Percentiles rank a stretch among this genome's conserved stretches.
Evolutionary conservation across 495 filamentous ascomycete genomes (phyloP).

Genomic region (Rostrohypoxylon terebratum): DNA sequence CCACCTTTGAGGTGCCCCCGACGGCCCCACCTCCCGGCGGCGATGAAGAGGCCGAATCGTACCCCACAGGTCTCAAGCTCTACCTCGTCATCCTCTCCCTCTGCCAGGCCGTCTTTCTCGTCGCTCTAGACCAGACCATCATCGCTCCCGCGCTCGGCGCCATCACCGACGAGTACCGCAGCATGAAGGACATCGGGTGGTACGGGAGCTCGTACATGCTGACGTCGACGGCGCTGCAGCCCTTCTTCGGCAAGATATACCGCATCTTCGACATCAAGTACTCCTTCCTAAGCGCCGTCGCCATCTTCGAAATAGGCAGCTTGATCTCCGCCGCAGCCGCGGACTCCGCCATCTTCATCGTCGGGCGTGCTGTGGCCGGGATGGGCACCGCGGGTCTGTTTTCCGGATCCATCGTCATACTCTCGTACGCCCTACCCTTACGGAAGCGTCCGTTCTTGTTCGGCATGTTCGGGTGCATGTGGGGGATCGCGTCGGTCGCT

Average conservation of each 20-base stretch:
- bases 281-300: constrained; percentile 76
- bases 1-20: constrained; percentile 12
- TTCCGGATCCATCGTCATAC: constrained; percentile 82
- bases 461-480: constrained; percentile 85
- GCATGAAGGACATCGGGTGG: constrained; percentile 59
- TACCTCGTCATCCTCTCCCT: constrained; percentile 62
- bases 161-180: constrained; percentile 56
- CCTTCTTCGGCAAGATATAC: constrained; percentile 83
- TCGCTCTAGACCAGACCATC: constrained; percentile 73
- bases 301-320: constrained; percentile 88
- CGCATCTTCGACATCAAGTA: constrained; percentile 81
- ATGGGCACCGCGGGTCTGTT: constrained; percentile 87
- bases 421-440: constrained; percentile 80
- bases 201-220: constrained; percentile 70
- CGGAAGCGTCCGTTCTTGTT: constrained; percentile 72
- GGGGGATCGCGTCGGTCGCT: constrained; percentile 80
- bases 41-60: constrained; percentile 47
- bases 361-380: constrained; percentile 87
- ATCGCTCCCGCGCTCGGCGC: constrained; percentile 69
- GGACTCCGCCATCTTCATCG: constrained; percentile 77
- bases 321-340: constrained; percentile 83
- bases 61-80: constrained; percentile 61
- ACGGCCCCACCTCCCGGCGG: constrained; percentile 9
- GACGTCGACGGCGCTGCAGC: constrained; percentile 73
- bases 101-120: constrained; percentile 68